Conservation (phyloP, 352 stramenopile genomes). For the Globisporangium polare region DNA sequence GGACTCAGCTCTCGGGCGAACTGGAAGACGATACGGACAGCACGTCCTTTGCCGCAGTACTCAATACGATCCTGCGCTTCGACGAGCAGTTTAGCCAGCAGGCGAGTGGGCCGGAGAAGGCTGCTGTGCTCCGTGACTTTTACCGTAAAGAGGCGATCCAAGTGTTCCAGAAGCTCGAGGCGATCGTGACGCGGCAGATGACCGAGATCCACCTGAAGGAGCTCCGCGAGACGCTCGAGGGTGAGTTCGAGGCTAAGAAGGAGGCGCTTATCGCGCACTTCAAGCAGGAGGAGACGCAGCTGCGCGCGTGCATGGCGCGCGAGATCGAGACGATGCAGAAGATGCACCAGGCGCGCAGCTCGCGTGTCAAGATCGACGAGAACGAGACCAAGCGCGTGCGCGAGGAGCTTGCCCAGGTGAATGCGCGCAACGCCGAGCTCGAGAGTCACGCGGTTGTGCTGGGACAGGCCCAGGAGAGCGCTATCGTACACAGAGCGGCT, state of each 20-base stretch:
- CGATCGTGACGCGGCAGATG: constrained; percentile 40
- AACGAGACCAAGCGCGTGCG: constrained; percentile 47
- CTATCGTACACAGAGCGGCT: constrained; percentile 25
- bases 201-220: constrained; percentile 52
- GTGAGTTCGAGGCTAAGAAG: constrained; percentile 60
- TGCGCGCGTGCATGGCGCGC: constrained; percentile 48
- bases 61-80: constrained; percentile 51
- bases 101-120: constrained; percentile 50
- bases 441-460: constrained; percentile 42
- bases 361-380: constrained; percentile 64
- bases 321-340: constrained; percentile 75
- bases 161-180: constrained; percentile 52
- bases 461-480: constrained; percentile 38
- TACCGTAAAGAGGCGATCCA: constrained; percentile 52
- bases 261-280: constrained; percentile 59
- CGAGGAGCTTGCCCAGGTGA: constrained; percentile 36
- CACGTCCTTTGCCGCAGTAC: constrained; percentile 32
- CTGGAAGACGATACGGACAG: constrained; percentile 1
- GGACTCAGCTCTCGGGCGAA: constrained; percentile 29
- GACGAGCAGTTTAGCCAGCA: constrained; percentile 40
- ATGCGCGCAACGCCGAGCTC: constrained; percentile 35
- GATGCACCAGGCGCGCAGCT: constrained; percentile 46
- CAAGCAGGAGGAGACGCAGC: constrained; percentile 53
- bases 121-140: constrained; percentile 47
- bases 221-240: constrained; percentile 47